These are phyloP conservation scores for Diaporthe amygdali DNA, from an alignment of 2,329 filamentous ascomycete genomes.

Conservation along the genomic window DNA sequence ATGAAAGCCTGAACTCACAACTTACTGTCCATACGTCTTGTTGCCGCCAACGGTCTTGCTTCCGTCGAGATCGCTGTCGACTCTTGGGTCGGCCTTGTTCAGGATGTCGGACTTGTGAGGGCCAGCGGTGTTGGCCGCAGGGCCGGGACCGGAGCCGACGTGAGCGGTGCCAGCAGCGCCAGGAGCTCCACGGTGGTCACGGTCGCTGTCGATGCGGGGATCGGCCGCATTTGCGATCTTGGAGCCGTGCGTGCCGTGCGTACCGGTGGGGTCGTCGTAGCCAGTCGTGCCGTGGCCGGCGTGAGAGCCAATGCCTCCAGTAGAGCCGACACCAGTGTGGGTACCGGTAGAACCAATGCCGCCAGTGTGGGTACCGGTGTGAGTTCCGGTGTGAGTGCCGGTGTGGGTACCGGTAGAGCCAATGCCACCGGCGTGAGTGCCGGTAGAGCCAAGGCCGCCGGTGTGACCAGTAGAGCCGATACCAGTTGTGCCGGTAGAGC, in stretches of 20 bases:
- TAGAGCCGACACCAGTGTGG: conserved; percentile 25
- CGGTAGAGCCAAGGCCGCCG: conserved; percentile 27
- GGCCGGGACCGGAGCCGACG: conserved; percentile 34
- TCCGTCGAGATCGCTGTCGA: conserved; percentile 61
- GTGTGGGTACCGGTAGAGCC: conserved; percentile 41
- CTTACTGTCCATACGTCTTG: conserved; percentile 54
- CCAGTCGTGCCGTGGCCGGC: conserved; percentile 31
- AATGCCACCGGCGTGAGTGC: conserved; percentile 26
- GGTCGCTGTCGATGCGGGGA: conserved; percentile 44
- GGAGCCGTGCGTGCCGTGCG: conserved; percentile 38
- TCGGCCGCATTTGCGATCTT: conserved; percentile 43
- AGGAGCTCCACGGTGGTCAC: conserved; percentile 34
- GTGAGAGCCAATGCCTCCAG: conserved; percentile 27
- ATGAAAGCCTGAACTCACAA: conserved; percentile 27
- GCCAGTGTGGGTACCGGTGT: conserved; percentile 31
- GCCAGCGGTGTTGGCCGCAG: conserved; percentile 51
- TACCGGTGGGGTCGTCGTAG: conserved; percentile 36
- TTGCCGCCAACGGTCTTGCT: conserved; percentile 60
- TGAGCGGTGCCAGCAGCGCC: conserved; percentile 27
- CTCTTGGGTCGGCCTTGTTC: conserved; percentile 62
- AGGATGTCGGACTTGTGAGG: conserved; percentile 57
- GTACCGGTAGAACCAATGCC: conserved; percentile 32
- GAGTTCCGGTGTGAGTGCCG: conserved; percentile 39
- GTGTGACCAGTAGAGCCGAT: conserved; percentile 30
- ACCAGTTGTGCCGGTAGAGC: conserved; percentile 30